These are phyloP conservation scores for Sporothrix luriei DNA, from an alignment of 2,329 filamentous ascomycete species.

Conservation along the genomic window DNA sequence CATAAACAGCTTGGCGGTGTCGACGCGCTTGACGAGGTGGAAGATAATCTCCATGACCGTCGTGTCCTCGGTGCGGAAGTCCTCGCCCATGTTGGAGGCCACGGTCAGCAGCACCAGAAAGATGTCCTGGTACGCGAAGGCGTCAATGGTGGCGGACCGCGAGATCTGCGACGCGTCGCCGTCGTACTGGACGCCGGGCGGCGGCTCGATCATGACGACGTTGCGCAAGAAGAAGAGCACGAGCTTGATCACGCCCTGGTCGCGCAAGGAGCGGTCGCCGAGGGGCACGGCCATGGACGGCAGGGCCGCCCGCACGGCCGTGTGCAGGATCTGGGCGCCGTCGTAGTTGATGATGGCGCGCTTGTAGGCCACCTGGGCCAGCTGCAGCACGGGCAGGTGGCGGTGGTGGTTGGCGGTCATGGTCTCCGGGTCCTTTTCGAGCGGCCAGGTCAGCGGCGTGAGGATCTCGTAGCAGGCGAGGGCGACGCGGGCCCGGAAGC, in stretches of 20 bases:
- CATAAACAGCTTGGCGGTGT: slow-evolving; percentile 83
- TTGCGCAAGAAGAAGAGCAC: slow-evolving; percentile 89
- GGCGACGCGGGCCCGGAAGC: slow-evolving; percentile 75
- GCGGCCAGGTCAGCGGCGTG: slow-evolving; percentile 90
- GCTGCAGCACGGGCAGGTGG: slow-evolving; percentile 84
- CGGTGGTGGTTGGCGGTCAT: slow-evolving; percentile 93
- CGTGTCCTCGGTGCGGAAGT: slow-evolving; percentile 87
- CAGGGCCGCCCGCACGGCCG: slow-evolving; percentile 76
- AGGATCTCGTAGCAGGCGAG: slow-evolving; percentile 87
- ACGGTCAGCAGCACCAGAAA: slow-evolving; percentile 83
- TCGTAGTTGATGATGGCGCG: slow-evolving; percentile 83
- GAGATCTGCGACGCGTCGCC: slow-evolving; percentile 90
- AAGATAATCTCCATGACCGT: slow-evolving; percentile 91
- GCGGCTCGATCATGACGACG: slow-evolving; percentile 78
- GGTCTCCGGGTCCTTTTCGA: slow-evolving; percentile 74
- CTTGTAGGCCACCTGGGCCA: slow-evolving; percentile 89
- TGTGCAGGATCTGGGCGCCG: slow-evolving; percentile 73
- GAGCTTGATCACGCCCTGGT: slow-evolving; percentile 91
- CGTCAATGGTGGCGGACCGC: slow-evolving; percentile 82
- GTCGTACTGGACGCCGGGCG: slow-evolving; percentile 71
- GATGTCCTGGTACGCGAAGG: slow-evolving; percentile 88
- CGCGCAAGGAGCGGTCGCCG: slow-evolving; percentile 73
- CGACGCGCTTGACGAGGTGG: slow-evolving; percentile 86
- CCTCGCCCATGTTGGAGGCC: slow-evolving; percentile 89
- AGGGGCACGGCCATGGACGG: slow-evolving; percentile 81